Evolutionary conservation across 1,284 basidiomycete genomes (phyloP).

Genomic region (Apiotrichum laibachii): DNA sequence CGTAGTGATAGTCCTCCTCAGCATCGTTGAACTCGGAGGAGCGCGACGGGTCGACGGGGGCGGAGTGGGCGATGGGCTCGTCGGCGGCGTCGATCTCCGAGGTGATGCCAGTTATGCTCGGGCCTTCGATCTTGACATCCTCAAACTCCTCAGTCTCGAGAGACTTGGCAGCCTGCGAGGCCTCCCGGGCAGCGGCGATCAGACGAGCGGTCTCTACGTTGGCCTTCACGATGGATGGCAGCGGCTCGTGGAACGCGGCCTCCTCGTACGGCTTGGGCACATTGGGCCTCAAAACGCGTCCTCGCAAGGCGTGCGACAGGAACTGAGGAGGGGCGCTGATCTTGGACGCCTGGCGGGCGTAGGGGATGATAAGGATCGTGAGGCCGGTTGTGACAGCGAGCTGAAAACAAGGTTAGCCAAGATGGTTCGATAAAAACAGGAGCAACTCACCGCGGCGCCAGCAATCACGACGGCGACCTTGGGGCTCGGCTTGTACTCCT

Average conservation of each 20-base stretch:
- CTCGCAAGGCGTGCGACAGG: slow-evolving; percentile 24
- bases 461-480: slow-evolving; percentile 42
- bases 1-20: slow-evolving; percentile 33
- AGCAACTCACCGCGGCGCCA: slow-evolving; percentile 38
- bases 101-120: no score
- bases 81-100: slow-evolving; percentile 11
- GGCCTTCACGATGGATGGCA: neutral
- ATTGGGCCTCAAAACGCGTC: slow-evolving; percentile 3
- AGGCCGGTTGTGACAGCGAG: slow-evolving; percentile 40
- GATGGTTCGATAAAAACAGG: neutral
- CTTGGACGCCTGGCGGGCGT: slow-evolving; percentile 34
- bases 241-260: slow-evolving; percentile 3
- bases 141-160: neutral
- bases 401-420: slow-evolving; percentile 16
- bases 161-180: neutral
- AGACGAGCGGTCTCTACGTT: neutral
- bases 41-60: neutral
- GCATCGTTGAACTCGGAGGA: slow-evolving; percentile 29
- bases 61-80: neutral
- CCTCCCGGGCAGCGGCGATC: slow-evolving; percentile 1
- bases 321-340: slow-evolving; percentile 27
- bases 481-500: slow-evolving; percentile 27
- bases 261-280: slow-evolving; percentile 1
- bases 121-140: neutral
- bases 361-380: slow-evolving; percentile 37